Evolutionary conservation across 1,284 basidiomycete species (phyloP).

Genomic region (Volvariella surrecta): DNA sequence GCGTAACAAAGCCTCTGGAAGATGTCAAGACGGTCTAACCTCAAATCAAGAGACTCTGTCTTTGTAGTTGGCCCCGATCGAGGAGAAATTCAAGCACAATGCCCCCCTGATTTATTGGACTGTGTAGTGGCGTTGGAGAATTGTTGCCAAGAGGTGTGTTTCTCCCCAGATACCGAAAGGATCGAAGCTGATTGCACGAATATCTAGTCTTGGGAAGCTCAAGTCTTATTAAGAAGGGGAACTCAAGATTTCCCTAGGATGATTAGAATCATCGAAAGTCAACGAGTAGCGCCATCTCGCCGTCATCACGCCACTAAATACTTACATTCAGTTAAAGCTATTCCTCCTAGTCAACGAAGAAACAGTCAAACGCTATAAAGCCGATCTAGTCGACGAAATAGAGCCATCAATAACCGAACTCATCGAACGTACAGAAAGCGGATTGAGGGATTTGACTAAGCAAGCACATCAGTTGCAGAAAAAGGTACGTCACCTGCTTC

Average conservation of each 20-base stretch:
- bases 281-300: conserved; percentile 35
- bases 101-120: conserved; percentile 60
- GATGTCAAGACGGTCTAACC: conserved; percentile 50
- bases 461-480: conserved; percentile 48
- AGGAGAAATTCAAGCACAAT: conserved; percentile 50
- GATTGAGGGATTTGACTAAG: conserved; percentile 48
- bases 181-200: background rate
- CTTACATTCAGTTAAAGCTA: conserved; percentile 34
- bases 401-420: conserved; percentile 72
- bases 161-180: background rate
- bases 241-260: conserved; percentile 64
- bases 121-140: conserved; percentile 69
- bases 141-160: conserved; percentile 58
- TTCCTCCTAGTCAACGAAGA: conserved; percentile 64
- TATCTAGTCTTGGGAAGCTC: conserved; percentile 52
- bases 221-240: conserved; percentile 58
- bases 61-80: conserved; percentile 55
- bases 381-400: conserved; percentile 65
- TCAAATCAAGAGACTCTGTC: conserved; percentile 57
- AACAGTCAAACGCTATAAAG: conserved; percentile 60
- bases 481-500: conserved; percentile 34
- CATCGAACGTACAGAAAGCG: conserved; percentile 60
- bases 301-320: background rate
- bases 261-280: conserved; percentile 52
- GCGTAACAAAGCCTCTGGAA: too few relatives aligned